Evolutionary conservation across 352 stramenopile species (phyloP), one percentile per base, ranked within the genome.

Genomic region (Phytophthora ramorum): DNA sequence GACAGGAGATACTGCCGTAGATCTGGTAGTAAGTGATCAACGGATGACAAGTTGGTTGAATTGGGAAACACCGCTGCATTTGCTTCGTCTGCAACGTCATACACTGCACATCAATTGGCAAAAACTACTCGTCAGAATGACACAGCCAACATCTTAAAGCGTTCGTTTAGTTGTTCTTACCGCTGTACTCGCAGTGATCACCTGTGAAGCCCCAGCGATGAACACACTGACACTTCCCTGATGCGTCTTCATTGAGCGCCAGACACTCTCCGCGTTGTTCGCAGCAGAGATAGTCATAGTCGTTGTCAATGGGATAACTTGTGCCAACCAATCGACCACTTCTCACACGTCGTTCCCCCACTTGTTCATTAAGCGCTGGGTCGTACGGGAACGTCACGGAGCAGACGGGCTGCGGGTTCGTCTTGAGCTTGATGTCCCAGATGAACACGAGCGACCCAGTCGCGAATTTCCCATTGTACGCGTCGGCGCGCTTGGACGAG

Each of bases 271-370:
- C 84, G 2, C 80, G 69, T 44, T 93, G 83, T 37, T 91, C 76
- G 49, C 84, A 93, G 64, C 84, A 93, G 24, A 85, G 58, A 47
- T 63, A 69, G 58, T 91, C 84, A 46, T 79, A 86, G 61, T 91
- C 84, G 50, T 93, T 84, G 66, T 91, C 82, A 53, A 89, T 87
- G 14, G 84, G 82, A 34, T 91, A 93, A 20, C 45, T 89, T 4
- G 82, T 79, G 22, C 80, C 84, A 19, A 90, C 72, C n/a, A 84
- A 63, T 1, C 68, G 72, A 6, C 84, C 84, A 45, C 82, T 91
- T 56, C 84, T 71, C 34, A 93, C 80, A 34, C 82, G 72, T 7
- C 84, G 74, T 7, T 87, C 68, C 0, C 84, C 84, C 2, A 79
- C 59, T 41, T 90, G 78, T 43, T 93, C 84, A 41, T 83, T 82